Evolutionary conservation across 805 yeast genomes (phyloP).

Genomic region (Metahyphopichia silvanorum): DNA sequence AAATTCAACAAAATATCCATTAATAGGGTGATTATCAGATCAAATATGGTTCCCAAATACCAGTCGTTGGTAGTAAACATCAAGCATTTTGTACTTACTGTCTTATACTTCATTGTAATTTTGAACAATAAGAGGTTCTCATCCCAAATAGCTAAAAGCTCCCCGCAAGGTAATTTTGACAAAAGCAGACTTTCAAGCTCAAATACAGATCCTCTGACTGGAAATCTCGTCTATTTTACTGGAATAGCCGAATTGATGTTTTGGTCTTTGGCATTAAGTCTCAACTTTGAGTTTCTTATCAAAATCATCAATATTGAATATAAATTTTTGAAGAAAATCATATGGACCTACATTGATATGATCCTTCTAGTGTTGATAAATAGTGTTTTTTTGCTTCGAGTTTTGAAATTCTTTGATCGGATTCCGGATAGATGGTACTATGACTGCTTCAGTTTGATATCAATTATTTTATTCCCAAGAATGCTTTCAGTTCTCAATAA

Average conservation of each 20-base stretch:
- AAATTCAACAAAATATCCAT: slow-evolving; percentile 29
- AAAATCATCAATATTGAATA: slow-evolving; percentile 44
- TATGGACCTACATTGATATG: slow-evolving; percentile 54
- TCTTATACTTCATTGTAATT: slow-evolving; percentile 27
- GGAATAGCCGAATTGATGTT: slow-evolving; percentile 32
- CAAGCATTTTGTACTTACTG: slow-evolving; percentile 26
- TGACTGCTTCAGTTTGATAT: slow-evolving; percentile 39
- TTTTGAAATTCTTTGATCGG: slow-evolving; percentile 12
- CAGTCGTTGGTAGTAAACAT: slow-evolving; percentile 38
- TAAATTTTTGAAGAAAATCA: slow-evolving; percentile 42
- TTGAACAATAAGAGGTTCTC: slow-evolving; percentile 15
- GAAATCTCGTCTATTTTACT: slow-evolving; percentile 6
- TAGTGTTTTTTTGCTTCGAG: slow-evolving; percentile 22
- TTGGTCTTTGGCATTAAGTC: slow-evolving; percentile 44
- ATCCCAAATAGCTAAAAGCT: background rate
- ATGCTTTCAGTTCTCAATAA: slow-evolving; percentile 48
- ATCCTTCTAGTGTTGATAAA: slow-evolving; percentile 38
- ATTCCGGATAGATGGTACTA: slow-evolving; percentile 16
- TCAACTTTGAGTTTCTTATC: slow-evolving; percentile 44
- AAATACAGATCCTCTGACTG: background rate
- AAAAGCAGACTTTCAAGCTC: slow-evolving; percentile 3
- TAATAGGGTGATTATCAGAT: slow-evolving; percentile 24
- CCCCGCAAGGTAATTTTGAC: slow-evolving; percentile 1
- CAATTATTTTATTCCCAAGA: slow-evolving; percentile 49
- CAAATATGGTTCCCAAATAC: slow-evolving; percentile 38